Percentiles rank a stretch among this genome's conserved stretches.
Evolutionary conservation across 1,284 basidiomycete genomes (phyloP).

Genomic region (Ganoderma resinaceum): DNA sequence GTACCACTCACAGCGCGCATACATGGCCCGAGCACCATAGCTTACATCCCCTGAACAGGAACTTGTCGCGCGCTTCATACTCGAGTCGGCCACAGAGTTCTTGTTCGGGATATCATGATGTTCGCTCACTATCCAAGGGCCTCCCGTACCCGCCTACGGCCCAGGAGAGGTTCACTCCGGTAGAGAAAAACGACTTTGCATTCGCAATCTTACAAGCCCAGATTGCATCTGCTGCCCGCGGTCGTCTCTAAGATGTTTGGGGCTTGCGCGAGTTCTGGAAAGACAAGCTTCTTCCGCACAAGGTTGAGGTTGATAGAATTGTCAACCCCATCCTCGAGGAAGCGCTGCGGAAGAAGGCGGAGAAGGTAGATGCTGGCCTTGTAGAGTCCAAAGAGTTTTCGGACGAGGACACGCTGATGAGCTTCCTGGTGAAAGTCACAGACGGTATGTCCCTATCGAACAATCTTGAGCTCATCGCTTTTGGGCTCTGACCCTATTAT

Average conservation of each 20-base stretch:
- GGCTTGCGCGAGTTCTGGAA: constrained; percentile 54
- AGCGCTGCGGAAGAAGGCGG: constrained; percentile 47
- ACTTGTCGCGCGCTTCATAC: constrained; percentile 44
- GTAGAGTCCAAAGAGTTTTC: constrained; percentile 33
- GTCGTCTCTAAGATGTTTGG: constrained; percentile 48
- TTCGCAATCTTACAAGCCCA: constrained; percentile 42
- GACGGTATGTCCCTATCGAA: constrained; percentile 50
- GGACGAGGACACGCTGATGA: constrained; percentile 55
- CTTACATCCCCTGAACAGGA: constrained; percentile 34
- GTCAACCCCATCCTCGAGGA: constrained; percentile 57
- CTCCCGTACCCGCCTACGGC: constrained; percentile 39
- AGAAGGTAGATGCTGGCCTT: constrained; percentile 13
- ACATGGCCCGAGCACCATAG: constrained; percentile 4
- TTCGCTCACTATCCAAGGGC: constrained; percentile 40
- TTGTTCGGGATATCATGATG: constrained; percentile 46
- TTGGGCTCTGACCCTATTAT: background rate
- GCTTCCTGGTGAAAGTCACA: constrained; percentile 57
- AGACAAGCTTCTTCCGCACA: constrained; percentile 51
- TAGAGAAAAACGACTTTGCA: constrained; percentile 41
- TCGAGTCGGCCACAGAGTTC: constrained; percentile 49
- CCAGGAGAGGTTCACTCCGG: constrained; percentile 13
- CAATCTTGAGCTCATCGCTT: too few relatives aligned
- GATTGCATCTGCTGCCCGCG: constrained; percentile 45
- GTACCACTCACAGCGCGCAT: background rate
- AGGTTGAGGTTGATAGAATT: constrained; percentile 56